These are phyloP conservation scores for Actinomortierella ambigua DNA, from an alignment of 371 early-diverging fungal genomes.

Conservation along the genomic window DNA sequence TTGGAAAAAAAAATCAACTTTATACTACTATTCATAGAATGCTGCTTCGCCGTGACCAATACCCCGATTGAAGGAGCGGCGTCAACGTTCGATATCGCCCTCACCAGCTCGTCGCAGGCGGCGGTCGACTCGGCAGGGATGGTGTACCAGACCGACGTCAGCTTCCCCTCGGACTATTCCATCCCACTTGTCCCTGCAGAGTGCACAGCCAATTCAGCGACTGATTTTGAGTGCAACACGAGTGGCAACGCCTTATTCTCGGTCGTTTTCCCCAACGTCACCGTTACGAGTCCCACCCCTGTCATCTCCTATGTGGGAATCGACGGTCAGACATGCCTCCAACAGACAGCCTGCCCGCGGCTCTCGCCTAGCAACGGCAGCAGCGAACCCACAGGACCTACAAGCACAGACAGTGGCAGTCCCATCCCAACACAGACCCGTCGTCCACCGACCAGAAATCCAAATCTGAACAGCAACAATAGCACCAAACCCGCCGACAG, in stretches of 20 bases:
- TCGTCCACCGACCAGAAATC: background rate
- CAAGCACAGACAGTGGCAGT: too few species aligned
- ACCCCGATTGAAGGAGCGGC: background rate
- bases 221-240: constrained; percentile 12
- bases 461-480: background rate
- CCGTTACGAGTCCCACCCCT: background rate
- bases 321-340: constrained; percentile 20
- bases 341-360: constrained; percentile 1
- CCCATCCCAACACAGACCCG: background rate
- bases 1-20: too few species aligned
- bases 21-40: too few species aligned
- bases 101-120: constrained; percentile 22
- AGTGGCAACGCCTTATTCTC: constrained; percentile 1
- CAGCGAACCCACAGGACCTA: too few species aligned
- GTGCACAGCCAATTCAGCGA: constrained; percentile 10
- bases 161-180: constrained; percentile 18
- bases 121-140: constrained; percentile 11
- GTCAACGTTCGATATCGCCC: constrained; percentile 6
- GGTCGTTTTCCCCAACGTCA: constrained; percentile 13
- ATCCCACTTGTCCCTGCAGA: constrained; percentile 15
- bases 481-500: background rate
- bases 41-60: too few species aligned
- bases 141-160: constrained; percentile 8
- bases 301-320: constrained; percentile 18
- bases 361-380: constrained; percentile 3